Percentiles rank a stretch among this genome's conserved stretches.
phyloP scores from a whole-genome alignment of 768 basidiomycete species.

The Cyclocybe aegerita region DNA sequence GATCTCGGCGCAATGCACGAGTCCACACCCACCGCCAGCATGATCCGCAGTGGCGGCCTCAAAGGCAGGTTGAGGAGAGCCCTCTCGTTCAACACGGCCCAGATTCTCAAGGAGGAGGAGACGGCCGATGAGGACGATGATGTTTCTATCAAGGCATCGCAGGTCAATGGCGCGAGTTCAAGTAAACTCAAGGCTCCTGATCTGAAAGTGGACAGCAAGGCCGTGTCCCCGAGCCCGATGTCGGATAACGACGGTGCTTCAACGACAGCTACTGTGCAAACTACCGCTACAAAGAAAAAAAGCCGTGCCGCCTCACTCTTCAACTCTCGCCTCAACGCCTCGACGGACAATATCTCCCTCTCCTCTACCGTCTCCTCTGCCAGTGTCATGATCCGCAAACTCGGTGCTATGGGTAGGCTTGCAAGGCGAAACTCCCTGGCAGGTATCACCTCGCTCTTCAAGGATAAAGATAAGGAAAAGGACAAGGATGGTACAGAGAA shows the following conservation, averaged over 20 bases:
- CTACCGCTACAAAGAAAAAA: constrained; percentile 69
- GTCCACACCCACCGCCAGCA: constrained; percentile 32
- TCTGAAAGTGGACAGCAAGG: constrained; percentile 20
- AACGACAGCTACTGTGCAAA: constrained; percentile 43
- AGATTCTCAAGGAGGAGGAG: constrained; percentile 51
- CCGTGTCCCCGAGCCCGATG: constrained; percentile 27
- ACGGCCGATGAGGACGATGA: constrained; percentile 39
- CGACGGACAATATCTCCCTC: constrained; percentile 94
- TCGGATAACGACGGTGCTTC: constrained; percentile 40
- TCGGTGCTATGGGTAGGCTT: constrained; percentile 87
- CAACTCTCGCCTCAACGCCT: constrained; percentile 84
- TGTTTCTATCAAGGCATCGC: constrained; percentile 48
- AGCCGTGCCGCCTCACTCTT: constrained; percentile 75
- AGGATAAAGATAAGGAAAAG: constrained; percentile 73
- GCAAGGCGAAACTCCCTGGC: constrained; percentile 86
- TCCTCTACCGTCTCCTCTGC: constrained; percentile 94
- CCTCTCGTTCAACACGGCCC: constrained; percentile 55
- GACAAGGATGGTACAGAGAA: constrained; percentile 18
- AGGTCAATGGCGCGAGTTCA: constrained; percentile 21
- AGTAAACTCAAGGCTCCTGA: constrained; percentile 34
- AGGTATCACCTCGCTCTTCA: constrained; percentile 92
- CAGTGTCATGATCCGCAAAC: constrained; percentile 94
- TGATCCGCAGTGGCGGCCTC: constrained; percentile 63
- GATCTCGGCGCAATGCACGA: constrained; percentile 56
- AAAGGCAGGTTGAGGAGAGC: constrained; percentile 78